Conservation (phyloP, 768 basidiomycete species). For the Sarcomyxa edulis region DNA sequence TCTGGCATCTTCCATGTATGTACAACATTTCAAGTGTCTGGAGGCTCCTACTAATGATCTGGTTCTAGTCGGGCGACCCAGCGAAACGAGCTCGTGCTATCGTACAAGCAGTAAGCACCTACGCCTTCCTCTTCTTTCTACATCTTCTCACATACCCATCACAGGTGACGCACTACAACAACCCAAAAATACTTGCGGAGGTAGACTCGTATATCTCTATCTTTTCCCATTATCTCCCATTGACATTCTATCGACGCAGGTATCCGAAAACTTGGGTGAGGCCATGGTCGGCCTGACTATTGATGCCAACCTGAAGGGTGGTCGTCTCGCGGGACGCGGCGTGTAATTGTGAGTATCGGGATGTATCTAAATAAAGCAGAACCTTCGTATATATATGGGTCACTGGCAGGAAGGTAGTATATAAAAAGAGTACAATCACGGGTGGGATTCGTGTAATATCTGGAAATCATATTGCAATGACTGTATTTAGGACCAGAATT, state of each 20-base stretch:
- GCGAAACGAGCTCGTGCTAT: constrained; percentile 92
- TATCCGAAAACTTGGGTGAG: constrained; percentile 78
- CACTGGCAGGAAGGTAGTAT: neutral
- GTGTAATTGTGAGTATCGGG: too few relatives aligned
- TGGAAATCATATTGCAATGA: too few relatives aligned
- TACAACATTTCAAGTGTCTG: too few relatives aligned
- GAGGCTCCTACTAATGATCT: constrained; percentile 2
- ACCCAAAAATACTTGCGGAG: constrained; percentile 88
- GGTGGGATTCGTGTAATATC: too few relatives aligned
- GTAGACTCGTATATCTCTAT: constrained; percentile 27
- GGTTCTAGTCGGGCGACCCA: constrained; percentile 77
- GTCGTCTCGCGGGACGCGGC: constrained; percentile 63
- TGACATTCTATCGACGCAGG: constrained; percentile 25
- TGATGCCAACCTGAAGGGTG: constrained; percentile 64
- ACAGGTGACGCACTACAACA: constrained; percentile 91
- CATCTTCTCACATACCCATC: constrained; percentile 7
- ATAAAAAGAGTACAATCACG: too few relatives aligned
- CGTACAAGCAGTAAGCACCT: constrained; percentile 76
- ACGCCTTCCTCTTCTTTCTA: constrained; percentile 2
- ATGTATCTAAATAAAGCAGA: constrained; percentile 1
- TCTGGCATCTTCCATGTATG: constrained; percentile 93
- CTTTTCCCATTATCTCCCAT: constrained; percentile 4
- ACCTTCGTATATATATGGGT: constrained; percentile 11
- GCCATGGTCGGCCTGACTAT: constrained; percentile 95
- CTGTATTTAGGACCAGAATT: too few relatives aligned